phyloP scores from a whole-genome alignment of 2,329 filamentous ascomycete genomes.

The Xylaria hypoxylon region DNA sequence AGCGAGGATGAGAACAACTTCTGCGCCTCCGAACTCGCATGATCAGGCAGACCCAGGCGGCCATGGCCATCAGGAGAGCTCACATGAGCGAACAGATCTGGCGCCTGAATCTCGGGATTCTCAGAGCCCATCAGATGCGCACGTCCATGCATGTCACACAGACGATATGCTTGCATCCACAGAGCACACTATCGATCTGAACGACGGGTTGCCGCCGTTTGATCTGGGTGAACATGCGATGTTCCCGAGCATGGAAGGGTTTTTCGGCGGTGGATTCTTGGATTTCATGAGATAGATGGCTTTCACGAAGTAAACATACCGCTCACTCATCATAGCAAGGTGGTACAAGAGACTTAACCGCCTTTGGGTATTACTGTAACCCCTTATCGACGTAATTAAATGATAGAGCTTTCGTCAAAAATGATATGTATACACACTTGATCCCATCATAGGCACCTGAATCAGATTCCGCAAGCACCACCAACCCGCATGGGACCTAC shows the following conservation, averaged over 20 bases:
- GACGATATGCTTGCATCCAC: conserved; percentile 31
- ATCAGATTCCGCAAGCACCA: no score
- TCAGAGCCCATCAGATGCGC: background rate
- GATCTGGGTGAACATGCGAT: conserved; percentile 44
- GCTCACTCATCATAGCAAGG: background rate
- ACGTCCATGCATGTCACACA: conserved; percentile 14
- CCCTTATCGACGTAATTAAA: background rate
- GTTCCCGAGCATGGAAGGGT: conserved; percentile 52
- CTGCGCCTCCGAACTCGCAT: conserved; percentile 2
- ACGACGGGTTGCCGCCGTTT: conserved; percentile 37
- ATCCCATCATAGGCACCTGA: no score
- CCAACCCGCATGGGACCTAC: no score
- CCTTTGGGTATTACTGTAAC: background rate
- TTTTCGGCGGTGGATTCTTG: conserved; percentile 51
- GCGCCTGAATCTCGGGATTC: background rate
- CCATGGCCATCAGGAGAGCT: background rate
- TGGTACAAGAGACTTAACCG: background rate
- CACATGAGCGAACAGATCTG: background rate
- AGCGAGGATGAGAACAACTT: conserved; percentile 41
- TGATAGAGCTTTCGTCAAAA: background rate
- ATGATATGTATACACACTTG: background rate
- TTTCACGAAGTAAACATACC: background rate
- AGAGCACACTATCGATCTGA: conserved; percentile 32
- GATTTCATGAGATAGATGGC: conserved; percentile 44
- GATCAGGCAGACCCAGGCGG: conserved; percentile 3